A percentile compares a stretch with the other conserved stretches of the same genome.
These are phyloP conservation scores for Mucor racemosus DNA, from an alignment of 371 early-diverging fungal genomes.

Conservation along the genomic window DNA sequence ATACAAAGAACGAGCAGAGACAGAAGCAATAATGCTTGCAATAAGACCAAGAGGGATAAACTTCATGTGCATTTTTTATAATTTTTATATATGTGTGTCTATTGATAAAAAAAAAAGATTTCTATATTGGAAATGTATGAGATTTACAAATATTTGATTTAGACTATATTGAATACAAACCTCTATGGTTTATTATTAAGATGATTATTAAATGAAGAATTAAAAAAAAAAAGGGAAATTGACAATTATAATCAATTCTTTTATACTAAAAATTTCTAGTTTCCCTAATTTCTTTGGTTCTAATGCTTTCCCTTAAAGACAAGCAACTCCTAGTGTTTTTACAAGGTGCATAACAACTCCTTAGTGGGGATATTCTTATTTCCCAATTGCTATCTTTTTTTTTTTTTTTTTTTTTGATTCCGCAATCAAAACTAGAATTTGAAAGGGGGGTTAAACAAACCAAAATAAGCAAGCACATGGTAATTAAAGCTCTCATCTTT, in stretches of 20 bases:
- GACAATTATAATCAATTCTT: background rate
- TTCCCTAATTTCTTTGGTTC: background rate
- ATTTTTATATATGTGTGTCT: slow-evolving; percentile 6
- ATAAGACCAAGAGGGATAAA: slow-evolving; percentile 18
- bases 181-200: slow-evolving; percentile 4
- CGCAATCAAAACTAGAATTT: background rate
- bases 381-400: background rate
- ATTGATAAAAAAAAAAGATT: background rate
- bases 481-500: background rate
- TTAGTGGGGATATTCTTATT: slow-evolving; percentile 2
- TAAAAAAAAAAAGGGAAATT: background rate
- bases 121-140: background rate
- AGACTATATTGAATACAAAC: background rate
- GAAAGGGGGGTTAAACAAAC: background rate
- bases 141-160: background rate
- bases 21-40: slow-evolving; percentile 13
- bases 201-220: background rate
- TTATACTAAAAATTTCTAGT: background rate
- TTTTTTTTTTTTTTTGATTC: background rate
- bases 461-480: background rate
- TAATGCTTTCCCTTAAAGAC: background rate
- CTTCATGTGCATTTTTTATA: slow-evolving; percentile 23
- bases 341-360: background rate
- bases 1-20: slow-evolving; percentile 15
- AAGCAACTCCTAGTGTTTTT: background rate